Base-by-base conservation (phyloP, 495 filamentous ascomycete species). In the Margaritispora aquatica region DNA sequence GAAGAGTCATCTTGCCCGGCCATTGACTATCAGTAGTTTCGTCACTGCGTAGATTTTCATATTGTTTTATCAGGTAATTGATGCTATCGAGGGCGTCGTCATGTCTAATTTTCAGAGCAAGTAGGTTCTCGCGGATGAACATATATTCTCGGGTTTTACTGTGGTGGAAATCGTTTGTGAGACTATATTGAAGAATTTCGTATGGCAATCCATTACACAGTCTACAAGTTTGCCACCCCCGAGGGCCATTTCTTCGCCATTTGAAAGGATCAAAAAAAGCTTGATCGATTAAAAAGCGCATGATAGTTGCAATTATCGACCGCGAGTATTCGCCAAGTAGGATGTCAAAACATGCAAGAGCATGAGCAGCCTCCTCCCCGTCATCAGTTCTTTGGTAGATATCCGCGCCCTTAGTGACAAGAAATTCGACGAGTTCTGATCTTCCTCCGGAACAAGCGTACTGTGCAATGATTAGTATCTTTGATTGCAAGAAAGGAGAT, bases 131-230 rank as follows among this genome's bases (percentile, higher is more conserved):
- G 15, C 21, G 21, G 13, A 51, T 51, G 26, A 58, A 51, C 8
- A 2, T 7, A 21, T 19, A 31, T 21, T 20, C 8, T 17, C 36
- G 44, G 8, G 22, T 27, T 3, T 1, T 10, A 19, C 7, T n/a
- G 7, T 17, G 5, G 38, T 51, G 51, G 13, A 34, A n/a, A 13
- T 50, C 55, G 10, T 24, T 48, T 23, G 27, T 44, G 23, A 58
- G 22, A 8, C 50, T 9, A 36, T 10, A 1, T 34, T n/a, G 13
- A 24, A 50, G 23, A 51, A 1, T 58, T 31, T 51, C 55, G 20
- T 36, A 51, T 34, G 55, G 55, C 4, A 58, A 21, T 22, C 55
- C 55, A 27, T 27, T 31, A 7, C 1, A 58, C 8, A 51, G 46
- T 20, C n/a, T n/a, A n/a, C n/a, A n/a, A n/a, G n/a, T n/a, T n/a